Evolutionary conservation across 306 rosid species (phyloP).

Genomic region (Purshia tridentata): DNA sequence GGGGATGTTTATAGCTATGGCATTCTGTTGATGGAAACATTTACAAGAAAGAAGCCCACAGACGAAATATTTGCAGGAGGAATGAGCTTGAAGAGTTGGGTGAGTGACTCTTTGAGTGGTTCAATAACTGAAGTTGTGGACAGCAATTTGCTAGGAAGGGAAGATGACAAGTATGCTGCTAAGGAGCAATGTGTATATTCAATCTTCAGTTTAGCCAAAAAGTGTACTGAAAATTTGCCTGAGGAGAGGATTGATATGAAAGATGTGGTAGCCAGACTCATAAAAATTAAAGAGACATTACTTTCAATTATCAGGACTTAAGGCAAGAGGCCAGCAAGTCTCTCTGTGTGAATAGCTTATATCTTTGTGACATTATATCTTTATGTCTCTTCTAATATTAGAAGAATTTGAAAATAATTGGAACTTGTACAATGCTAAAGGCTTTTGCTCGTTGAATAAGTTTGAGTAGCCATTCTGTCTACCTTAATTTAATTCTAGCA

Average conservation of each 20-base stretch:
- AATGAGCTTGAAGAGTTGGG: neutral
- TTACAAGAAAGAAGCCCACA: conserved; percentile 12
- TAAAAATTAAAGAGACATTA: neutral
- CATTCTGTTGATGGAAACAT: conserved; percentile 16
- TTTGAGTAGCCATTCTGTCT: neutral
- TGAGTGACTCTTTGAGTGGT: neutral
- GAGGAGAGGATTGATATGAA: neutral
- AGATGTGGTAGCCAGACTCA: neutral
- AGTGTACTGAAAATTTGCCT: neutral
- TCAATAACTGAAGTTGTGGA: neutral
- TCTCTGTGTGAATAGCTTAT: neutral
- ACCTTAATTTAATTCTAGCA: neutral
- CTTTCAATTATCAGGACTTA: neutral
- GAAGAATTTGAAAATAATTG: neutral
- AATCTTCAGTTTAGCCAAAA: neutral
- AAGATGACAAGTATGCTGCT: neutral
- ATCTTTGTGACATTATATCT: neutral
- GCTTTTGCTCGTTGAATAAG: neutral
- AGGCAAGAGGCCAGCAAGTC: neutral
- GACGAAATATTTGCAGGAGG: neutral
- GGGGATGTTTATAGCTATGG: conserved; percentile 20
- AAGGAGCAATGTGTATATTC: neutral
- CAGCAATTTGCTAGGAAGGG: neutral
- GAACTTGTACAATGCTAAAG: neutral
- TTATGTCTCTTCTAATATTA: neutral